These are phyloP conservation scores for Agarophyton chilense DNA, from an alignment of 23 red algal genomes.

Conservation along the genomic window DNA sequence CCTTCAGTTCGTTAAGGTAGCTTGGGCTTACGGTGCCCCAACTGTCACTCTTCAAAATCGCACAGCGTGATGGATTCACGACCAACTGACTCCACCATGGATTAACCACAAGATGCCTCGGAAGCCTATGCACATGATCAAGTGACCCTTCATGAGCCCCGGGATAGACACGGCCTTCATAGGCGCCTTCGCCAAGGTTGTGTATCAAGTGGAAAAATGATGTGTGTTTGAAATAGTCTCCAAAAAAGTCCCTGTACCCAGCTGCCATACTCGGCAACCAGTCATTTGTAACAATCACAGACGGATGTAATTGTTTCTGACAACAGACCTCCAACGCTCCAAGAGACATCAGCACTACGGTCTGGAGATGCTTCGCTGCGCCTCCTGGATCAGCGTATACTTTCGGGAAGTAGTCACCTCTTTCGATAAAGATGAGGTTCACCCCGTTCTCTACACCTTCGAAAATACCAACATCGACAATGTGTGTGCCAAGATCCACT, in stretches of 20 bases:
- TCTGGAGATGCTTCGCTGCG: constrained; percentile 79
- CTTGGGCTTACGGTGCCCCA: constrained; percentile 97
- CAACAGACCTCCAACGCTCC: constrained; percentile 93
- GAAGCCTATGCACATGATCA: constrained; percentile 89
- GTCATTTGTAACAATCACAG: constrained; percentile 93
- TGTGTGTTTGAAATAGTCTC: constrained; percentile 91
- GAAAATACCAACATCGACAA: constrained; percentile 86
- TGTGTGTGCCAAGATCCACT: constrained; percentile 88
- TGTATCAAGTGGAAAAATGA: constrained; percentile 98
- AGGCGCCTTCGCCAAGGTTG: constrained; percentile 93
- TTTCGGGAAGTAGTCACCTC: constrained; percentile 88
- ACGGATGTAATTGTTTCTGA: constrained; percentile 81
- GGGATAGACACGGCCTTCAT: constrained; percentile 96
- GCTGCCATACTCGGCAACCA: constrained; percentile 93
- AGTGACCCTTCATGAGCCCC: constrained; percentile 74
- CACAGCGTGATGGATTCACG: constrained; percentile 93
- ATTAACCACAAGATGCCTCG: constrained; percentile 79
- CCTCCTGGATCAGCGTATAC: constrained; percentile 95
- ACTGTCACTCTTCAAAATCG: constrained; percentile 80
- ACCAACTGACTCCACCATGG: constrained; percentile 85
- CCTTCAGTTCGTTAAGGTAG: constrained; percentile 90
- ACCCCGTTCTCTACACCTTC: constrained; percentile 93
- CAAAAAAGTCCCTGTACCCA: constrained; percentile 95
- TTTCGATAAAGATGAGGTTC: constrained; percentile 94
- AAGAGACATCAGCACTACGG: constrained; percentile 80